Evolutionary conservation across 371 early-diverging fungal genomes (phyloP).

Genomic region (Vairimorpha ceranae): DNA sequence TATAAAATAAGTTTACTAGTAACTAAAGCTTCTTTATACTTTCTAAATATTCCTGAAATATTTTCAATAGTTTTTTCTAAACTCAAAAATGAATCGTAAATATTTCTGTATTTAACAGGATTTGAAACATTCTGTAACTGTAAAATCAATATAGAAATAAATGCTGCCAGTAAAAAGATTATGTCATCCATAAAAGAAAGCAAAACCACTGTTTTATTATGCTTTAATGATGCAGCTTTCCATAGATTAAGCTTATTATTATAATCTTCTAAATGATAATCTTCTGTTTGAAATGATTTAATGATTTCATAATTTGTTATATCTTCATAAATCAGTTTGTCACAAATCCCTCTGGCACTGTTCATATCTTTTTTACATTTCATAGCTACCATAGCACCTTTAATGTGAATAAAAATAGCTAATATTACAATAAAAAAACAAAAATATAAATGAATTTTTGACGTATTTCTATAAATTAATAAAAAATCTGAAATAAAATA

Average conservation of each 20-base stretch:
- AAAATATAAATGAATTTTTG: neutral
- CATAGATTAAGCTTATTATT: slow-evolving; percentile 6
- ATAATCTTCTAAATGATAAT: slow-evolving; percentile 10
- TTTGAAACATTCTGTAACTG: neutral
- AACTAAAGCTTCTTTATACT: neutral
- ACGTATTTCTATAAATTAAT: neutral
- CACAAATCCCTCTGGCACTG: slow-evolving; percentile 17
- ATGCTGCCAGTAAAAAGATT: slow-evolving; percentile 34
- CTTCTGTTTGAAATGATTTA: slow-evolving; percentile 33
- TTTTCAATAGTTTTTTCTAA: slow-evolving; percentile 10
- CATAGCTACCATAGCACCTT: slow-evolving; percentile 11
- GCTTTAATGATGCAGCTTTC: slow-evolving; percentile 2
- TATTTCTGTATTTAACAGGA: slow-evolving; percentile 32
- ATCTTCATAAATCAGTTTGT: slow-evolving; percentile 39
- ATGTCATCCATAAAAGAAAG: slow-evolving; percentile 2
- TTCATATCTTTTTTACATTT: slow-evolving; percentile 35
- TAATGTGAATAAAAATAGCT: neutral
- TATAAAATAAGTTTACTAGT: slow-evolving; percentile 19
- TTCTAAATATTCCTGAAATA: slow-evolving; percentile 15
- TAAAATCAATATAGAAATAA: slow-evolving; percentile 13
- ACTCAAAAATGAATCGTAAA: neutral
- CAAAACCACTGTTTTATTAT: neutral
- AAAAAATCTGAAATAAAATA: neutral
- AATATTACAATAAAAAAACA: neutral
- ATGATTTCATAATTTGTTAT: slow-evolving; percentile 38